A percentile compares a stretch with the other conserved stretches of the same genome.
phyloP scores from a whole-genome alignment of 169 alveolate genomes.

The Cryptosporidium ryanae region DNA sequence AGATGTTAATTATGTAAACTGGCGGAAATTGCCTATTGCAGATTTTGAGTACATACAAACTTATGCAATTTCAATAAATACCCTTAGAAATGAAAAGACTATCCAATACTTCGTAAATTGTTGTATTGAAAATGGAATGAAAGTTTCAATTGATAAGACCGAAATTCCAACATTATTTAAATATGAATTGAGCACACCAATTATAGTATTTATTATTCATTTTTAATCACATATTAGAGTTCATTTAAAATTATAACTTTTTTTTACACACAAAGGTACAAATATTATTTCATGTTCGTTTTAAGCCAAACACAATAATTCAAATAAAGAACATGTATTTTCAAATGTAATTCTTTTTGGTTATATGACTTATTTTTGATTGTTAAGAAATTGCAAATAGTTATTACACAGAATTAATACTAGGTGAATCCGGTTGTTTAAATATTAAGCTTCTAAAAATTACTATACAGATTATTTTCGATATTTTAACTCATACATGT shows the following conservation, averaged over 20 bases:
- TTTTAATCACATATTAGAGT: background rate
- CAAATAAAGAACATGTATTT: no score
- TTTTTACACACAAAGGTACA: background rate
- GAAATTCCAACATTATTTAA: slow-evolving; percentile 17
- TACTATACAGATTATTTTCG: no score
- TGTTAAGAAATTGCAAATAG: no score
- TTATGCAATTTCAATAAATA: slow-evolving; percentile 43
- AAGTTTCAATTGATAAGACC: slow-evolving; percentile 16
- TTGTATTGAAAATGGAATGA: slow-evolving; percentile 37
- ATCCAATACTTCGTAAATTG: slow-evolving; percentile 57
- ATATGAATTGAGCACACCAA: slow-evolving; percentile 1
- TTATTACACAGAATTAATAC: no score
- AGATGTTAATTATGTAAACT: background rate
- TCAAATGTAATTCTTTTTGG: no score
- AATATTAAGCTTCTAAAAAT: no score
- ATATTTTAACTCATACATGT: no score
- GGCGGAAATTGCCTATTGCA: slow-evolving; percentile 30
- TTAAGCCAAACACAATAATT: no score
- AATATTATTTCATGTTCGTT: background rate
- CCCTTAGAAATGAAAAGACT: slow-evolving; percentile 30
- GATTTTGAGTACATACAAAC: slow-evolving; percentile 1
- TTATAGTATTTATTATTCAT: slow-evolving; percentile 29
- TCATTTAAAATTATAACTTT: background rate
- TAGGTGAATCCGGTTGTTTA: no score
- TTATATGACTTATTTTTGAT: no score